Evolutionary conservation across 257 asterid genomes (phyloP), one percentile per base, ranked within the genome.

Genomic region (Salvia hispanica): DNA sequence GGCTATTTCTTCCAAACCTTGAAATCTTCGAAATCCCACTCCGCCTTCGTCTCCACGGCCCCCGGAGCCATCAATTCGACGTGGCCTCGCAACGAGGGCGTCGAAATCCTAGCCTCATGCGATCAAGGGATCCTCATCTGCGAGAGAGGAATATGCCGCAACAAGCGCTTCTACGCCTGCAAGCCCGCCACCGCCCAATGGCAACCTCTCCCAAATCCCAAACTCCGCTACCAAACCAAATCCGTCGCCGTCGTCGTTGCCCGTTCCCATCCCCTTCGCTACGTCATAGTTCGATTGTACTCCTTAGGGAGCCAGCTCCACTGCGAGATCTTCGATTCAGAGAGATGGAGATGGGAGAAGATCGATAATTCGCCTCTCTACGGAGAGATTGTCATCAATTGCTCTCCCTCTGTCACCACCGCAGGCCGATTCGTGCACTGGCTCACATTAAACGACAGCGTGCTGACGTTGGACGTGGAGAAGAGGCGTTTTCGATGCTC

Each of bases 251-350:
- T 42, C 12, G 66, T 42, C 39, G 66, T 61, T 12, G 15, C 6
- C 53, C 7, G 18, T 18, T 42, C 52, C 3, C 3, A 3, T 0
- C 66, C 66, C 18, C 53, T 61, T 3, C 66, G 53, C 12, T 61
- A 40, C 53, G 11, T 36, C 39, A 61, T 61, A 4, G 39, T 42
- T 6, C 53, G 66, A 18, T 18, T 40, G 42, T 5, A 36, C 39
- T 0, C 39, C 0, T 58, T 46, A 2, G 36, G 59, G 28, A n/a
- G 28, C 7, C 13, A 7, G 4, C 15, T 73, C 13, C 2, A 4
- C 0, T 54, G 71, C 18, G 79, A 81, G n/a, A 46, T 75, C 15
- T 78, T 73, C 13, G 74, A 81, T 44, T 81, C 85, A 0, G 0
- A 37, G 44, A 3, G 3, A 0, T 67, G 76, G 82, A 15, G 4